Base-by-base conservation (phyloP, 129 eudicot species). In the Lactuca sativa region DNA sequence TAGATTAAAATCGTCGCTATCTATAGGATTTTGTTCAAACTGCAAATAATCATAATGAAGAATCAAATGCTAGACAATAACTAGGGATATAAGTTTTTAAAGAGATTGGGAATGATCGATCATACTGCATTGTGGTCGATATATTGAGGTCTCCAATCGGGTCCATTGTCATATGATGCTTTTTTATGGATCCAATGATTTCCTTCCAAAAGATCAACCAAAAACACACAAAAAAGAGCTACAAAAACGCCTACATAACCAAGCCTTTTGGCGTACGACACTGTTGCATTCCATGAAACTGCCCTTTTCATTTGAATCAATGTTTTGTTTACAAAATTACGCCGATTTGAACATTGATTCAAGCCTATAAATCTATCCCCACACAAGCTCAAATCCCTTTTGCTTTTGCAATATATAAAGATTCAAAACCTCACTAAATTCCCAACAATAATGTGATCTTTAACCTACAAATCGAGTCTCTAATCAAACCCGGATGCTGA, bases 161-260 rank as follows among this genome's bases (percentile, higher is more conserved):
- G 59, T 76, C 64, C 70, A 61, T 76, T 53, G 49, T 64, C 51
- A 61, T 61, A 52, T 18, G 30, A 52, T 32, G 34, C 54, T 52
- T 62, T 53, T 32, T 41, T 77, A 43, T 7, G 53, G 30, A 77
- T 32, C 66, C 53, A 77, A 62, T 13, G 76, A 54, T 41, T 62
- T 70, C 44, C 44, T 44, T 77, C 81, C 52, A 69, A 70, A 69
- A 63, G 81, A 62, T 70, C 76, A 17, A 77, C 71, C 76, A 69
- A 62, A 70, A 77, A 34, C 48, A 77, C 76, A 77, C 81, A 77
- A 51, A 77, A 37, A 77, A 77, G 81, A 77, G 71, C 76, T 62
- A 77, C 71, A 55, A 77, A 77, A 69, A 31, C 71, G 54, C 76
- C 71, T 54, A 62, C 59, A 43, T 54, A 70, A 69, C 81, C 76